Conservation (phyloP, 176 grass and related monocot species). For the Chloris gayana region DNA sequence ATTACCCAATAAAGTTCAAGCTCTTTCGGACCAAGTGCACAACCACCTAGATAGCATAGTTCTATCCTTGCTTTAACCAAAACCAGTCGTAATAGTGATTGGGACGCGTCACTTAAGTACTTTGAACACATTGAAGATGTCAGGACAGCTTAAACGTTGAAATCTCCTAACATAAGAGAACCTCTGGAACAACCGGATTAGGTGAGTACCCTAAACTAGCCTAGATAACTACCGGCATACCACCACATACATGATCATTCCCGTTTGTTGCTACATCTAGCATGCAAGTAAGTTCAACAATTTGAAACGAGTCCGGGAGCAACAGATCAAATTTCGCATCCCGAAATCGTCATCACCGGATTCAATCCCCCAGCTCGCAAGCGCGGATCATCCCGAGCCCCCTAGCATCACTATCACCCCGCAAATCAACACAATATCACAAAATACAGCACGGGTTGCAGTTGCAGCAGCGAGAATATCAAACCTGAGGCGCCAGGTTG, state of each 20-base stretch:
- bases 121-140: constrained; percentile 13
- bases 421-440: not conserved
- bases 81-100: constrained; percentile 18
- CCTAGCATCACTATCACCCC: not conserved
- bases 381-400: not conserved
- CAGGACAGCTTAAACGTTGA: constrained; percentile 29
- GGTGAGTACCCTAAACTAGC: constrained; percentile 8
- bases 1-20: constrained; percentile 39
- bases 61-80: constrained; percentile 29
- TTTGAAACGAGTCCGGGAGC: not conserved
- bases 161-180: constrained; percentile 22
- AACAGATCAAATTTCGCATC: not conserved
- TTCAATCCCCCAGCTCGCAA: not conserved
- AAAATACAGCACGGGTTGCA: not conserved
- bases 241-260: not conserved
- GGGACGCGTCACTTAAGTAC: not conserved
- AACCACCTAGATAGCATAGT: constrained; percentile 5
- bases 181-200: not conserved
- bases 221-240: not conserved
- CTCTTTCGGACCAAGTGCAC: constrained; percentile 13
- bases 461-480: not conserved
- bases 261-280: not conserved
- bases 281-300: not conserved
- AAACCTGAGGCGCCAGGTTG: constrained; percentile 62
- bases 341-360: not conserved